These are phyloP conservation scores for Aspergillus awamori DNA, from an alignment of 2,329 filamentous ascomycete species.

Conservation along the genomic window DNA sequence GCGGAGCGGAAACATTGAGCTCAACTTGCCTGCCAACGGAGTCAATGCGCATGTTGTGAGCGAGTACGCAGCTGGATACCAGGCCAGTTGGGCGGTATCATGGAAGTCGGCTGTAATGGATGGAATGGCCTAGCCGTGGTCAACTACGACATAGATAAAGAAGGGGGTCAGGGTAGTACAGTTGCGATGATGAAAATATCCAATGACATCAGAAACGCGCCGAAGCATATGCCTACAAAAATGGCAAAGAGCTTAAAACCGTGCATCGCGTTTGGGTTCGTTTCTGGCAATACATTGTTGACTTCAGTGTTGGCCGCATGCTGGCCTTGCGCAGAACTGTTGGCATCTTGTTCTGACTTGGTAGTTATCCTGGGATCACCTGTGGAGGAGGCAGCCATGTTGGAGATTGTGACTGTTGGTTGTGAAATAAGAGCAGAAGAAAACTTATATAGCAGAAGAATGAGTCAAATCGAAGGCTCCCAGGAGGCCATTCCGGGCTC, in stretches of 20 bases:
- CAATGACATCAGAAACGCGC: neutral
- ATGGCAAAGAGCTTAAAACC: slow-evolving; percentile 12
- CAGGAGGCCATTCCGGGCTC: neutral
- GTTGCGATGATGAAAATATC: neutral
- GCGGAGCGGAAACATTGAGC: slow-evolving; percentile 1
- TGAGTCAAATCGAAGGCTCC: neutral
- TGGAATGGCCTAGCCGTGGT: neutral
- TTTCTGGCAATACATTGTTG: neutral
- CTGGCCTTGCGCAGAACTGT: neutral
- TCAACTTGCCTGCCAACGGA: slow-evolving; percentile 16
- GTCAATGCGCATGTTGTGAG: slow-evolving; percentile 16
- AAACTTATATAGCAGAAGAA: neutral
- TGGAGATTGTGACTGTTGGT: neutral
- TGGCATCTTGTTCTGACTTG: neutral
- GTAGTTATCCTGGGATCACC: neutral
- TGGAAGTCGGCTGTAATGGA: neutral
- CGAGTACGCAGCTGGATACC: slow-evolving; percentile 16
- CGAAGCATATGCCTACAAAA: slow-evolving; percentile 13
- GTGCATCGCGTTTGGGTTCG: slow-evolving; percentile 7
- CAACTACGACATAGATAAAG: neutral
- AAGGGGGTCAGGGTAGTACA: neutral
- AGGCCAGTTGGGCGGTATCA: slow-evolving; percentile 11
- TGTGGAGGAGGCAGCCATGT: neutral
- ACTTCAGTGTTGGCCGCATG: neutral
- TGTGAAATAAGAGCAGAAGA: neutral